Evolutionary conservation across 2,329 filamentous ascomycete genomes (phyloP), one percentile per base, ranked within the genome.

Genomic region (Fusarium redolens): DNA sequence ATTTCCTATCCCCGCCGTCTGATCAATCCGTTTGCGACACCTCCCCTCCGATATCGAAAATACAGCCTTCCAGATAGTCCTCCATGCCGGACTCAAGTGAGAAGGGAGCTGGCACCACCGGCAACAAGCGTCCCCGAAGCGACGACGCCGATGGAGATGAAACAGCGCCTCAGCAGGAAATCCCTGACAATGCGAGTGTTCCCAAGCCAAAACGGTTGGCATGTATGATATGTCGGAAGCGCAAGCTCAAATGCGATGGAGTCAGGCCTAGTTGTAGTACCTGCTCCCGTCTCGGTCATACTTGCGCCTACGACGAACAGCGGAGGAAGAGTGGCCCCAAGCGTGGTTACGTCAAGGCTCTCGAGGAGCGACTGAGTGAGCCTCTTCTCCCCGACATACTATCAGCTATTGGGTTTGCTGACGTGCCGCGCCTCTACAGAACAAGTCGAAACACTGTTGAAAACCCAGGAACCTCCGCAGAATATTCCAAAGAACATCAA

Each of bases 301-400:
- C 92, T 61, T 97, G 95, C 84, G 91, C 93, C 69, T 97, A 97
- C 80, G 95, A 97, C 79, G 95, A 97, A 84, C 92, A 96, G 77
- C 90, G 95, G 80, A 93, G 94, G 84, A 97, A 97, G 89, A 97
- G 95, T 81, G 95, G 95, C 5, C 95, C 95, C 5, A 97, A 97
- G 85, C 89, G 95, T 80, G 95, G 95, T 77, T 97, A 98, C 80
- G 95, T 97, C 69, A 97, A 97, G 86, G 92, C 95, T 67, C 84
- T 98, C 75, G 96, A 98, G 83, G 95, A 97, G 81, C 90, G 96
- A 81, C 84, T 99, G 79, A 95, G 95, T 97, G 87, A 85, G 92
- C 66, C 17, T 43, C 57, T 52, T 48, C 31, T 37, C 44, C 33
- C 31, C n/a, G 43, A 57, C 25, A 43, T 25, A 56, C 28, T 54